Base-by-base conservation (phyloP, 1,284 basidiomycete species). In the Cystobasidiaceae sp. region DNA sequence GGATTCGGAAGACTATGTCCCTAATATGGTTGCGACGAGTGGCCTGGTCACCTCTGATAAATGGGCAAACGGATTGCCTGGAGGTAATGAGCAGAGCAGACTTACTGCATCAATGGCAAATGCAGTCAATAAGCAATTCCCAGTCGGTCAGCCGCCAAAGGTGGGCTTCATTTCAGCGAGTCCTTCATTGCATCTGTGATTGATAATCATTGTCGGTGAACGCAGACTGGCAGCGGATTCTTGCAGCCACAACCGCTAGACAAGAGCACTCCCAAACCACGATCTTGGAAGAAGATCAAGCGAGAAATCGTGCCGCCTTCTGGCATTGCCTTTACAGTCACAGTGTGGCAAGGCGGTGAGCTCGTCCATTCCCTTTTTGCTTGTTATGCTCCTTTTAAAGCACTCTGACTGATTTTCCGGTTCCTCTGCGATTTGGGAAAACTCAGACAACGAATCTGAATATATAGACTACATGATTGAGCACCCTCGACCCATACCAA, bases 41-140 rank as follows among this genome's bases (percentile, higher is more conserved):
- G 61, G 61, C 4, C 30, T 64, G 5, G 61, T 37, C 23, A 64
- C 61, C 9, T 46, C 51, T 33, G 61, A 64, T 11, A 64, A 64
- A 41, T 64, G 61, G 61, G 51, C 43, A 34, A 64, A 64, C 49
- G 61, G 61, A 4, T 28, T 64, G 21, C 61, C 61, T 9, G 61
- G 61, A 34, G 61, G 61, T 19, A 64, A 64, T 41, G 61, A 64
- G 32, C 61, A 64, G 23, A 51, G 46, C n/a, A 49, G 61, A 28
- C 37, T 44, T 25, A 64, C 61, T 21, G 61, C 61, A n/a, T 51
- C 61, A 27, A 64, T 64, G 61, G 61, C 61, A n/a, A 49, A 15
- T 41, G 61, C 61, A n/a, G 61, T 64, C 5, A 64, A 64, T 19
- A 64, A 51, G 51, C 46, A 54, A 15, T 64, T 64, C 37, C 61